These are phyloP conservation scores for Mayamaea pseudoterrestris DNA, from an alignment of 108 stramenopile genomes.

Conservation along the genomic window DNA sequence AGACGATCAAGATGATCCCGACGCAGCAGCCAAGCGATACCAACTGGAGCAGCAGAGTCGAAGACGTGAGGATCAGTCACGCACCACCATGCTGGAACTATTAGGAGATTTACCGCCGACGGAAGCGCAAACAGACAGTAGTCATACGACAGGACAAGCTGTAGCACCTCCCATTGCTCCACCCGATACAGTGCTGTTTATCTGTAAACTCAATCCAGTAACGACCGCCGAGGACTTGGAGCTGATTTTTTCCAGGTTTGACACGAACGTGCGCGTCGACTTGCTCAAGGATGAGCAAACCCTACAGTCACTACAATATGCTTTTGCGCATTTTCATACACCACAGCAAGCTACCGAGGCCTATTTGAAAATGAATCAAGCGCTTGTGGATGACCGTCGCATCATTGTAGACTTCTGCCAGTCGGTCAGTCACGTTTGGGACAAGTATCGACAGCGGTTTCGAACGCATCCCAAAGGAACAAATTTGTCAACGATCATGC, in stretches of 20 bases:
- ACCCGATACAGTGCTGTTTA: constrained; percentile 96
- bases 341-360: constrained; percentile 87
- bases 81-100: constrained; percentile 98
- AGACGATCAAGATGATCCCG: constrained; percentile 29
- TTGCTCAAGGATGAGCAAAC: constrained; percentile 93
- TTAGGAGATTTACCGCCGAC: constrained; percentile 83
- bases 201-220: constrained; percentile 96
- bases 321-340: constrained; percentile 91
- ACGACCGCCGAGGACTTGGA: constrained; percentile 97
- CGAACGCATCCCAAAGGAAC: too few species aligned
- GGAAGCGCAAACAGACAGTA: too few species aligned
- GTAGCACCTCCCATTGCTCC: too few species aligned
- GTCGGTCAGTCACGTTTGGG: constrained; percentile 94
- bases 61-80: constrained; percentile 71
- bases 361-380: constrained; percentile 99
- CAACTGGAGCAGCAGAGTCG: constrained; percentile 28
- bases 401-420: constrained; percentile 98
- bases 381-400: constrained; percentile 93
- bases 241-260: constrained; percentile 92
- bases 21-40: constrained; percentile 21
- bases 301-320: constrained; percentile 91
- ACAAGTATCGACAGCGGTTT: constrained; percentile 54
- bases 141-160: too few species aligned
- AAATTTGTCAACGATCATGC: too few species aligned
- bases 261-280: constrained; percentile 72